Evolutionary conservation across 2,329 filamentous ascomycete species (phyloP).

Genomic region (Aspergillus ustus): DNA sequence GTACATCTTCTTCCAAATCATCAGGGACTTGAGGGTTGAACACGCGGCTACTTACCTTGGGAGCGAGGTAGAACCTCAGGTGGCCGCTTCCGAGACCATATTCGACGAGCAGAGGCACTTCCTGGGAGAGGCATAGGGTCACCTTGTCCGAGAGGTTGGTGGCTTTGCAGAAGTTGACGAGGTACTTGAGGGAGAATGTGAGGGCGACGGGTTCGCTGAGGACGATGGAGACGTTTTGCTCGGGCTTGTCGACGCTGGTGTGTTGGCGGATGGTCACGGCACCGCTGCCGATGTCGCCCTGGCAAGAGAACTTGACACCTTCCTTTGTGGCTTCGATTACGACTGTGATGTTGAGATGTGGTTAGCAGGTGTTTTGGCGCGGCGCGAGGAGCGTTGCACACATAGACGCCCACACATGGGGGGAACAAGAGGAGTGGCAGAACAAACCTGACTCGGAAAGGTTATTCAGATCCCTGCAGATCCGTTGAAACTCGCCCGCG

Average conservation of each 20-base stretch:
- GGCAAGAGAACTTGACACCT: slow-evolving; percentile 91
- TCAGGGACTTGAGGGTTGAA: neutral
- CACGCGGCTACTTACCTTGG: slow-evolving; percentile 71
- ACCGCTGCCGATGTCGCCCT: slow-evolving; percentile 94
- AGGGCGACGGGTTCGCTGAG: slow-evolving; percentile 90
- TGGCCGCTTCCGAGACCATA: slow-evolving; percentile 85
- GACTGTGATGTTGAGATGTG: slow-evolving; percentile 59
- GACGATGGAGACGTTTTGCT: slow-evolving; percentile 83
- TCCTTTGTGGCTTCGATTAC: slow-evolving; percentile 97
- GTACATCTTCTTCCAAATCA: neutral
- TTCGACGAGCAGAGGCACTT: slow-evolving; percentile 95
- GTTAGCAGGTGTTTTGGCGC: slow-evolving; percentile 26
- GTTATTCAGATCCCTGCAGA: slow-evolving; percentile 87
- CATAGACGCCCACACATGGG: neutral
- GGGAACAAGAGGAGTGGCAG: neutral
- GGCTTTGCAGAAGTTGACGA: slow-evolving; percentile 99
- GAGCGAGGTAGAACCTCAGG: slow-evolving; percentile 95
- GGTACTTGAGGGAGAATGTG: slow-evolving; percentile 98
- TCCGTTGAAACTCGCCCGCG: slow-evolving; percentile 86
- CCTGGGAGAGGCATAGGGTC: slow-evolving; percentile 91
- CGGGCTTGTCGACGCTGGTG: slow-evolving; percentile 86
- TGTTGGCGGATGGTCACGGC: slow-evolving; percentile 89
- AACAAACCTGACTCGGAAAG: slow-evolving; percentile 91
- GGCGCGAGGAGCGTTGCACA: neutral
- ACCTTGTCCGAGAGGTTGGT: slow-evolving; percentile 79